A percentile compares a stretch with the other conserved stretches of the same genome.
Evolutionary conservation across 225 moss, liverwort and hornwort genomes (phyloP).

Genomic region (Asterella californica): DNA sequence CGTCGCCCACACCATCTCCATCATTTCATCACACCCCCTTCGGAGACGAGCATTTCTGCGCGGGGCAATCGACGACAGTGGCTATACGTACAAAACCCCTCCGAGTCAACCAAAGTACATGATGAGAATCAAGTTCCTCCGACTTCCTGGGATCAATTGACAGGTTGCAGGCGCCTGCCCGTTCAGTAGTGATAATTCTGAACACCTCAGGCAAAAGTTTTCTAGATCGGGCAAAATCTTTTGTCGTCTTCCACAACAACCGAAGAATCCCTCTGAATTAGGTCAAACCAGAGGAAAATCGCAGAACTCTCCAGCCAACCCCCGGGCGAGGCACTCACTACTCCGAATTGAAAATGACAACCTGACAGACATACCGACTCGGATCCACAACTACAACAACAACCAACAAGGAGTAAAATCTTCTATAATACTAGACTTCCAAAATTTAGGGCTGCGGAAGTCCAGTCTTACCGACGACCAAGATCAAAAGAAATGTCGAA

Average conservation of each 20-base stretch:
- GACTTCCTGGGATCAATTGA: background rate
- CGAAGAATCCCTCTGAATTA: background rate
- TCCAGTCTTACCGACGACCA: background rate
- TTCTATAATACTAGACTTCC: background rate
- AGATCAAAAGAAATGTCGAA: background rate
- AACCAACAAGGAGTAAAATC: background rate
- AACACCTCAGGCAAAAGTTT: too few relatives aligned
- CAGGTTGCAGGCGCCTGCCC: background rate
- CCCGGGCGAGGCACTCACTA: background rate
- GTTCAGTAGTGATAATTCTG: background rate
- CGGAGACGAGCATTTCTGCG: background rate
- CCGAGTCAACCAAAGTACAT: background rate
- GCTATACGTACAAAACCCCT: background rate
- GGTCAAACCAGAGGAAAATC: background rate
- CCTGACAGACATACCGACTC: too few relatives aligned
- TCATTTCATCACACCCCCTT: background rate
- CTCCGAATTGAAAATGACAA: background rate
- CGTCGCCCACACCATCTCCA: background rate
- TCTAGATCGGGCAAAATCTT: background rate
- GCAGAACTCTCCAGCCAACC: background rate
- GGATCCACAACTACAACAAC: background rate
- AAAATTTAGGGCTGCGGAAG: background rate
- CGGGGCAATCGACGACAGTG: background rate
- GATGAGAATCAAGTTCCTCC: background rate
- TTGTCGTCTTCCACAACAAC: background rate